Conservation (phyloP, 2,329 filamentous ascomycete species). For the Onygenales sp. region DNA sequence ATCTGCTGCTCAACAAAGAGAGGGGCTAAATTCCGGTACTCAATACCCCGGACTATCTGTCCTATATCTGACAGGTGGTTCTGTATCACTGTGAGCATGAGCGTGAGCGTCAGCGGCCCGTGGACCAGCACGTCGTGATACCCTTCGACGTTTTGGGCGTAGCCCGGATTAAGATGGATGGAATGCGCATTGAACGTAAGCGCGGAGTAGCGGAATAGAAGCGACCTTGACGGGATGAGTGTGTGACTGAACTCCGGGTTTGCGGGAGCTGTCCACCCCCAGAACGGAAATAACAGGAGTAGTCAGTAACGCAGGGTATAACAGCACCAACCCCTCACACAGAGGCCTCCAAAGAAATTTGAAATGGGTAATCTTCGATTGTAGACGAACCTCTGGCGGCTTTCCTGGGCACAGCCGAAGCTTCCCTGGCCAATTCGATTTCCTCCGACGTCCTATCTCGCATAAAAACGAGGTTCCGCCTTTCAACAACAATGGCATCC, state of each 20-base stretch:
- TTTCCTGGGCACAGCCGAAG: conserved; percentile 17
- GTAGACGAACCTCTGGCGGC: conserved; percentile 27
- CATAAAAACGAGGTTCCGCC: conserved; percentile 56
- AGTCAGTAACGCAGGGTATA: neutral
- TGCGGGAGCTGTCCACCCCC: conserved; percentile 32
- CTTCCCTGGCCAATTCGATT: conserved; percentile 16
- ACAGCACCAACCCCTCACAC: too few relatives aligned
- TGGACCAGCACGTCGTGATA: conserved; percentile 72
- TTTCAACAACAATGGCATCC: conserved; percentile 44
- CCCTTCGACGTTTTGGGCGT: conserved; percentile 62
- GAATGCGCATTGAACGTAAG: conserved; percentile 86
- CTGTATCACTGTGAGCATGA: conserved; percentile 62
- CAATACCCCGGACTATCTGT: conserved; percentile 45
- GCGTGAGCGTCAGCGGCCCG: conserved; percentile 67
- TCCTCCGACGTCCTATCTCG: conserved; percentile 36
- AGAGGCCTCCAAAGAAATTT: neutral
- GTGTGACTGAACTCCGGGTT: conserved; percentile 47
- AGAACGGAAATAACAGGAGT: too few relatives aligned
- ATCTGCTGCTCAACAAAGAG: conserved; percentile 66
- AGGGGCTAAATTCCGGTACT: conserved; percentile 75
- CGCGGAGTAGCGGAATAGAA: conserved; percentile 85
- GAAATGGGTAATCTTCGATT: neutral
- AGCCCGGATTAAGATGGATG: conserved; percentile 74
- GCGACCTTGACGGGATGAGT: conserved; percentile 55
- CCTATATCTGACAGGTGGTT: conserved; percentile 37